Conservation (phyloP, 2,329 filamentous ascomycete species). For the Lecanicillium sp. region DNA sequence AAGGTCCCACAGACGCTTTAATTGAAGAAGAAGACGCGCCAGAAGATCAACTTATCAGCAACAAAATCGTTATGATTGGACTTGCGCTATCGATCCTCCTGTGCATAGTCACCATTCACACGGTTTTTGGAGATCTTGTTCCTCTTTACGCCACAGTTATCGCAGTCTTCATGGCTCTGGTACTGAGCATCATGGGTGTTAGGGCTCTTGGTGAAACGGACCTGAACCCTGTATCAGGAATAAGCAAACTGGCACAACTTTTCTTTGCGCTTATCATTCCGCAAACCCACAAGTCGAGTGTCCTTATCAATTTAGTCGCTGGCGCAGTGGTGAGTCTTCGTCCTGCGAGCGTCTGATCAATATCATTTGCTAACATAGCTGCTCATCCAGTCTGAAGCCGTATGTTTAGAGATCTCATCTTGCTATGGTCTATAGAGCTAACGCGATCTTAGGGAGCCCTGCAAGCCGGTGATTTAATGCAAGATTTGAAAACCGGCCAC, state of each 20-base stretch:
- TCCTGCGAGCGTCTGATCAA: not conserved
- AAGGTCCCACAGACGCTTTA: slow-evolving; percentile 18
- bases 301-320: slow-evolving; percentile 92
- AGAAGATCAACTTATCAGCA: slow-evolving; percentile 70
- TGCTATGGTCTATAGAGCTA: slow-evolving; percentile 3
- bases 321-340: slow-evolving; percentile 59
- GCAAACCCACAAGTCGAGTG: slow-evolving; percentile 67
- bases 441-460: slow-evolving; percentile 53
- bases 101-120: slow-evolving; percentile 73
- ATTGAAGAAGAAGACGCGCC: slow-evolving; percentile 64
- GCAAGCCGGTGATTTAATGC: slow-evolving; percentile 93
- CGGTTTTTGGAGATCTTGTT: slow-evolving; percentile 77
- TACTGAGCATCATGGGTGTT: slow-evolving; percentile 69
- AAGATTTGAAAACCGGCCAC: slow-evolving; percentile 95
- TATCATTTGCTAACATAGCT: not conserved
- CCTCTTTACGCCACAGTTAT: slow-evolving; percentile 67
- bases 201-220: slow-evolving; percentile 74
- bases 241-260: slow-evolving; percentile 91
- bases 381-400: slow-evolving; percentile 29
- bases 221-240: slow-evolving; percentile 91
- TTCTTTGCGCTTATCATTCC: slow-evolving; percentile 91
- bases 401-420: slow-evolving; percentile 13
- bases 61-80: slow-evolving; percentile 62
- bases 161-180: slow-evolving; percentile 76
- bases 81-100: slow-evolving; percentile 69